Conservation (phyloP, 2,329 filamentous ascomycete species). For the Corinectria fuckeliana region DNA sequence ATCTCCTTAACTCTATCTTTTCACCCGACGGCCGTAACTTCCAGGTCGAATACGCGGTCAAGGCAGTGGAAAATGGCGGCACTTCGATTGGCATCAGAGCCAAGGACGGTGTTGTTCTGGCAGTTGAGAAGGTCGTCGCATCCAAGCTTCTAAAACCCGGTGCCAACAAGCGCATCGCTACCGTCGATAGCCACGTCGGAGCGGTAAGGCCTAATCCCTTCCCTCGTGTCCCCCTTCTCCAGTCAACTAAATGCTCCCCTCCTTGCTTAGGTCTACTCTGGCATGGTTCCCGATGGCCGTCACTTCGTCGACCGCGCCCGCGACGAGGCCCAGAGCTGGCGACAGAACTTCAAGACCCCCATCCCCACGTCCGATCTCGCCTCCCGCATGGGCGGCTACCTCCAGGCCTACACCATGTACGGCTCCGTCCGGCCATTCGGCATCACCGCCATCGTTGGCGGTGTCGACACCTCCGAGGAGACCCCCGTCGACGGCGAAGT, state of each 20-base stretch:
- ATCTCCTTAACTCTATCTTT: slow-evolving; percentile 99
- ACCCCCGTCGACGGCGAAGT: slow-evolving; percentile 89
- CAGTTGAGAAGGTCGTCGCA: slow-evolving; percentile 93
- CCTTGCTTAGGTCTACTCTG: slow-evolving; percentile 79
- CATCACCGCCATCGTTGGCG: slow-evolving; percentile 91
- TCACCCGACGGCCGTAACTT: slow-evolving; percentile 99
- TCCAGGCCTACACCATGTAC: slow-evolving; percentile 97
- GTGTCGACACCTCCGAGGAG: slow-evolving; percentile 90
- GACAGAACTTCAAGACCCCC: slow-evolving; percentile 90
- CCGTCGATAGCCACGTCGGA: slow-evolving; percentile 91
- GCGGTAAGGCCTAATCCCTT: slow-evolving; percentile 69
- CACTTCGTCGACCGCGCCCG: slow-evolving; percentile 95
- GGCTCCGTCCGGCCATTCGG: slow-evolving; percentile 96
- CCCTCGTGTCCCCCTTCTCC: neutral
- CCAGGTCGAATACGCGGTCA: slow-evolving; percentile 98
- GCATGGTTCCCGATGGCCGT: slow-evolving; percentile 91
- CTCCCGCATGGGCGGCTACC: slow-evolving; percentile 91
- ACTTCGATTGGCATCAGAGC: slow-evolving; percentile 95
- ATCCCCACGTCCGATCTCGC: slow-evolving; percentile 90
- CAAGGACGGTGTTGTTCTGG: slow-evolving; percentile 95
- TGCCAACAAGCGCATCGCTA: slow-evolving; percentile 97
- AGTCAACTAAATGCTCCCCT: slow-evolving; percentile 18
- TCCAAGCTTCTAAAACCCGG: slow-evolving; percentile 95
- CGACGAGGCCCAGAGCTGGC: slow-evolving; percentile 92
- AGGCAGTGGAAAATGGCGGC: slow-evolving; percentile 97